A percentile compares a stretch with the other conserved stretches of the same genome.
Conservation (phyloP, 2,329 filamentous ascomycete genomes). For the Colletotrichum siamense region DNA sequence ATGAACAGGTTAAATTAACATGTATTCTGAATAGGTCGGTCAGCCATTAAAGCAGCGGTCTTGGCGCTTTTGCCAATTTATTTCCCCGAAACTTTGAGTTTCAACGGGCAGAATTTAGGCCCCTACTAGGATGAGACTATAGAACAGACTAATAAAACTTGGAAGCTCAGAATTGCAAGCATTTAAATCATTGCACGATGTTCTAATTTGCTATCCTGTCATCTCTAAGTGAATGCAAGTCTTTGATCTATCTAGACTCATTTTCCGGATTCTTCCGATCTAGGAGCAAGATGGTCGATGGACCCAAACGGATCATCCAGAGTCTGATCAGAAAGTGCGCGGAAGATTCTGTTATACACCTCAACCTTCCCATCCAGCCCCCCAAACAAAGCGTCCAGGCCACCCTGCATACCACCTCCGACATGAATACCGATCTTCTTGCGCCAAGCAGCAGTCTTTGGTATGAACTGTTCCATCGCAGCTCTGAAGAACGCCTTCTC, state of each 20-base stretch:
- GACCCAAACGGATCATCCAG: background rate
- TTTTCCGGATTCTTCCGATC: background rate
- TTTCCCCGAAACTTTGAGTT: background rate
- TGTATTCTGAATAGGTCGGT: rapidly evolving
- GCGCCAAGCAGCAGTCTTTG: background rate
- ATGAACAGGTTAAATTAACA: background rate
- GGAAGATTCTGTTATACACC: background rate
- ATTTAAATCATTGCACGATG: rapidly evolving
- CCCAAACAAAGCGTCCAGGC: background rate
- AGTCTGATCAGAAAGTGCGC: background rate
- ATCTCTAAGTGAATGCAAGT: rapidly evolving
- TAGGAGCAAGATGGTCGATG: background rate
- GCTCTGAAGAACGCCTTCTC: background rate
- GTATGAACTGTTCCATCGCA: background rate
- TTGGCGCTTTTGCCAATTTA: background rate
- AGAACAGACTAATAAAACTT: background rate
- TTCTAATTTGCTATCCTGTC: rapidly evolving
- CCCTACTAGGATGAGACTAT: rapidly evolving
- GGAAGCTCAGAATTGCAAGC: rapidly evolving
- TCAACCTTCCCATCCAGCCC: background rate
- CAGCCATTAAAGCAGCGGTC: rapidly evolving
- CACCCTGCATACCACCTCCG: background rate
- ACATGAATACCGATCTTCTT: background rate
- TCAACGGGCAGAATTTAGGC: background rate
- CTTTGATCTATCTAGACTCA: background rate